These are phyloP conservation scores for Uronychia setigera DNA, from an alignment of 73 alveolate genomes.

Conservation along the genomic window DNA sequence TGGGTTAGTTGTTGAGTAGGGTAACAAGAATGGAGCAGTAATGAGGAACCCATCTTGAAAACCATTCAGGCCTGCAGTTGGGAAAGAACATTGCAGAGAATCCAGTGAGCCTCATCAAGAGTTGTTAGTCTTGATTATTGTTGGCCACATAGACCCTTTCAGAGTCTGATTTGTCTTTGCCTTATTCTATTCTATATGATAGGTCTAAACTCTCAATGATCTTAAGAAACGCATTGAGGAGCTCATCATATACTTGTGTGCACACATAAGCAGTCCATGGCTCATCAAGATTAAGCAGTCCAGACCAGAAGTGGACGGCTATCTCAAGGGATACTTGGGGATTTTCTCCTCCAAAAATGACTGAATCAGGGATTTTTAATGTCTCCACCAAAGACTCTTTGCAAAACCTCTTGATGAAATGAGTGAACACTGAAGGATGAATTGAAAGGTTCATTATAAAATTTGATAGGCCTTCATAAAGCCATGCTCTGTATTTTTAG, in stretches of 20 bases:
- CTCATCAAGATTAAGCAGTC: conserved; percentile 24
- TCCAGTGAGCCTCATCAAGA: conserved; percentile 41
- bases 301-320: conserved; percentile 57
- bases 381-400: conserved; percentile 39
- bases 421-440: conserved; percentile 32
- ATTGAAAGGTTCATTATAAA: conserved; percentile 37
- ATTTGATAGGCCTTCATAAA: conserved; percentile 53
- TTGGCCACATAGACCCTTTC: conserved; percentile 28
- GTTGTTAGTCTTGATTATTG: conserved; percentile 53
- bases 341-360: conserved; percentile 40
- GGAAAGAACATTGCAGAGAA: conserved; percentile 50
- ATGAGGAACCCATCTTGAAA: conserved; percentile 45
- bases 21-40: conserved; percentile 20
- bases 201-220: conserved; percentile 28
- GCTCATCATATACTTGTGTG: conserved; percentile 37
- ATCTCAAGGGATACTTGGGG: conserved; percentile 57
- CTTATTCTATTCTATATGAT: conserved; percentile 33
- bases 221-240: conserved; percentile 18
- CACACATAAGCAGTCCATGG: conserved; percentile 39
- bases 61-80: conserved; percentile 34
- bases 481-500: conserved; percentile 50
- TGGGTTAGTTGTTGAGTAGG: conserved; percentile 24
- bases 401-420: conserved; percentile 39
- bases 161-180: neutral
- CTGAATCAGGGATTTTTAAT: conserved; percentile 59